Evolutionary conservation across 192 early-diverging fungal genomes (phyloP), one percentile per base, ranked within the genome.

Genomic region (Coemansia sp.): DNA sequence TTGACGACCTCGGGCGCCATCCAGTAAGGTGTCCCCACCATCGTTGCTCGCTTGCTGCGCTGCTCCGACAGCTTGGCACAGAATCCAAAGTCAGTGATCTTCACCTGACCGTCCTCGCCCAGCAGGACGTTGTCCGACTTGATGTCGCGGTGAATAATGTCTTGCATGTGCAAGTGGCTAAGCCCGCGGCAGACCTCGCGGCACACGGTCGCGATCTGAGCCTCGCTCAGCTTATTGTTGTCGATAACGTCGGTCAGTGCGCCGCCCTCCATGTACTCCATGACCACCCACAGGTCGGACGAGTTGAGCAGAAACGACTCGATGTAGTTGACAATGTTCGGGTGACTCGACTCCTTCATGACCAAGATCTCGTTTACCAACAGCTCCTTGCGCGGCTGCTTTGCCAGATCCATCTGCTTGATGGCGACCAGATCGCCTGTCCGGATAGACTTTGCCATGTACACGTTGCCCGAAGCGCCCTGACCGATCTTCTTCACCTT

Each of bases 221-320:
- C 87, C 84, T 98, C 96, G n/a, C 88, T 89, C 88, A 98, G 83
- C 62, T 87, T 87, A 78, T 90, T 95, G 86, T 97, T 96, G 76
- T 93, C 93, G 78, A 99, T 98, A 28, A 98, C 92, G 74, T 99
- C 96, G 28, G 95, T 99, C 78, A 99, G 85, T 17, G 96, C 89
- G 55, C 97, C 97, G 55, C 95, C 97, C 78, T 99, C 97, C 96
- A 99, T 99, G 79, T 92, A 95, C 84, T 99, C 97, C 94, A 99
- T 95, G 32, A 99, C 90, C 16, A 99, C 93, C 97, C 97, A 99
- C 66, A 99, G 83, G 46, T 98, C 96, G 30, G 69, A 63, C 63
- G 85, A 86, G 74, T 89, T 90, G 59, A 96, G 88, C 70, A 99
- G 80, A 79, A 91, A 99, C 10, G 92, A 87, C 78, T 98, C 96